Conservation (phyloP, 2,329 filamentous ascomycete species). For the Colletotrichum brevisporum region DNA sequence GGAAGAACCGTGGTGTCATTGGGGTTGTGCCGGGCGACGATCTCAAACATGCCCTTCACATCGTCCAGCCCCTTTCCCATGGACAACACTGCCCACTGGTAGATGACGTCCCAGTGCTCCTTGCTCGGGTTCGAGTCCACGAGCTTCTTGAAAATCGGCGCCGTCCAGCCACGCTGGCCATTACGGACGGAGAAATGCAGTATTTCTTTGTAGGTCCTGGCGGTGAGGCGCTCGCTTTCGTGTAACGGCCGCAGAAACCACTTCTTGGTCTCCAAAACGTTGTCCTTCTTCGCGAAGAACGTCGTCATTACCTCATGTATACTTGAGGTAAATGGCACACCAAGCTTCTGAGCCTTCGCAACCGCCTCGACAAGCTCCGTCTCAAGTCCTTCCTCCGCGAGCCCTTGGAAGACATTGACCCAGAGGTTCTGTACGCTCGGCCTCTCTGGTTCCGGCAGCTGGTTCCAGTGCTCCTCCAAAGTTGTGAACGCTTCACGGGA, state of each 20-base stretch:
- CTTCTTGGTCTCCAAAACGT: constrained; percentile 72
- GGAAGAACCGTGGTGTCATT: constrained; percentile 65
- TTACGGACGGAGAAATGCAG: constrained; percentile 74
- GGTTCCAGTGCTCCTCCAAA: constrained; percentile 49
- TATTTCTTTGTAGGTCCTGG: constrained; percentile 66
- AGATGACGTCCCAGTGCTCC: constrained; percentile 77
- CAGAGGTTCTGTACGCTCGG: constrained; percentile 55
- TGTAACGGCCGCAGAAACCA: constrained; percentile 75
- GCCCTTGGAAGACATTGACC: constrained; percentile 70
- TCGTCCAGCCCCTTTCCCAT: constrained; percentile 79
- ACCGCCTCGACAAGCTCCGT: constrained; percentile 70
- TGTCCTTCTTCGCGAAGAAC: constrained; percentile 73
- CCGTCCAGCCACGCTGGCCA: constrained; percentile 73
- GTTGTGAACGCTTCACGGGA: constrained; percentile 64
- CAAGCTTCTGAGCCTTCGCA: constrained; percentile 63
- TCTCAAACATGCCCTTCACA: constrained; percentile 79
- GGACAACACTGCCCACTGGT: constrained; percentile 82
- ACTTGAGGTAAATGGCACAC: constrained; percentile 58
- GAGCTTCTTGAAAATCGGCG: constrained; percentile 68
- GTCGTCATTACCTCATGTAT: constrained; percentile 70
- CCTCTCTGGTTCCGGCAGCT: constrained; percentile 20
- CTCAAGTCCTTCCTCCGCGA: constrained; percentile 72
- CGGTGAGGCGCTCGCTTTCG: constrained; percentile 55
- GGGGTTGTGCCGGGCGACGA: constrained; percentile 69
- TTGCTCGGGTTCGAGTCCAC: constrained; percentile 64